A percentile compares a stretch with the other conserved stretches of the same genome.
Conservation (phyloP, 306 rosid species). For the Mimosa pudica region DNA sequence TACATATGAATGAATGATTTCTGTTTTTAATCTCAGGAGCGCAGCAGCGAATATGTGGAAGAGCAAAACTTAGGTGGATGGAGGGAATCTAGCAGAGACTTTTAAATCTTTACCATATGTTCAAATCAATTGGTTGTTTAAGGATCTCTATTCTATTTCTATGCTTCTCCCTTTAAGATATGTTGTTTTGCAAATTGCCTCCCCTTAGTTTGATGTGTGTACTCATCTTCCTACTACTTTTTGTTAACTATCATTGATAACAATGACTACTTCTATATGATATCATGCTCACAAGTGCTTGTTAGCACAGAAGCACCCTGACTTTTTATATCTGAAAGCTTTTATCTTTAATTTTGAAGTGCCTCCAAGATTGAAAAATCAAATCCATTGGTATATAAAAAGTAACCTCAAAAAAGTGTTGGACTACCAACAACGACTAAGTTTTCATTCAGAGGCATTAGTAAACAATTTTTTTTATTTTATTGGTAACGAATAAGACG, state of each 20-base stretch:
- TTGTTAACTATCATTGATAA: background rate
- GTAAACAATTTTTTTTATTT: background rate
- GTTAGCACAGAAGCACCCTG: background rate
- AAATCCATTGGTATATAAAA: background rate
- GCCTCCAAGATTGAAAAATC: background rate
- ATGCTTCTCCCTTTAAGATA: background rate
- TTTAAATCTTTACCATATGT: background rate
- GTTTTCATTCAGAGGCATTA: background rate
- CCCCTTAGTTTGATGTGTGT: background rate
- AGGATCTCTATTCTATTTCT: background rate
- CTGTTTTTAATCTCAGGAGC: background rate
- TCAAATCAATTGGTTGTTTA: background rate
- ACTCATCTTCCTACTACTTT: background rate
- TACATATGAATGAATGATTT: background rate
- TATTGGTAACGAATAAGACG: background rate
- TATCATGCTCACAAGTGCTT: background rate
- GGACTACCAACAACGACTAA: background rate
- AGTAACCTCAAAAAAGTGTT: background rate
- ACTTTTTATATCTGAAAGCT: background rate
- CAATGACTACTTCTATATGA: background rate
- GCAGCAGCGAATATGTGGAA: background rate
- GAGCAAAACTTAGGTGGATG: conserved; percentile 62
- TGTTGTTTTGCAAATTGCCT: background rate
- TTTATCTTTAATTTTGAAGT: background rate
- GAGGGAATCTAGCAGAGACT: conserved; percentile 53